Evolutionary conservation across 306 rosid genomes (phyloP).

Genomic region (Citrullus amarus): DNA sequence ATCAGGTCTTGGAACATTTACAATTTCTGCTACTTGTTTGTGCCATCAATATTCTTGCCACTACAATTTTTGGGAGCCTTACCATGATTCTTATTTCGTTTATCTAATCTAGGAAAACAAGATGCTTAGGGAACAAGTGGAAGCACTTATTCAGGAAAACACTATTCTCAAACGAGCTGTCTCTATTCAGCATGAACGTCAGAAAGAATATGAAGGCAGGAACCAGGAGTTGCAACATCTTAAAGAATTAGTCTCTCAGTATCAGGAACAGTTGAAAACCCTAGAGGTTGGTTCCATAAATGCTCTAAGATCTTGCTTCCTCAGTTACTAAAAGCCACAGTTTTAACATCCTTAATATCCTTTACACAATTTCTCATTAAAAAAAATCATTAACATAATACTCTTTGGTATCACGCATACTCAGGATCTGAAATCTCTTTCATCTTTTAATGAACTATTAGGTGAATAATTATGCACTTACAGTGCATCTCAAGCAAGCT

Average conservation of each 20-base stretch:
- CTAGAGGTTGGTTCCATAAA: constrained; percentile 40
- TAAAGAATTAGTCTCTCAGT: constrained; percentile 60
- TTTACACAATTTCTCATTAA: too few relatives aligned
- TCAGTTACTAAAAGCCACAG: background rate
- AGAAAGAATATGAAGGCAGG: constrained; percentile 52
- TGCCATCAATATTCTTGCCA: background rate
- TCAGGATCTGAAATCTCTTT: background rate
- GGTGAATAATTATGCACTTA: constrained; percentile 79
- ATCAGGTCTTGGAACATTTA: constrained; percentile 26
- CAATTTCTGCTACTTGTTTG: background rate
- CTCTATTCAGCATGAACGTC: constrained; percentile 64
- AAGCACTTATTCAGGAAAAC: constrained; percentile 68
- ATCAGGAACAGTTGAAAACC: constrained; percentile 73
- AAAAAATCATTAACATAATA: background rate
- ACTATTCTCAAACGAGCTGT: constrained; percentile 60
- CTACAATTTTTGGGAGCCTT: background rate
- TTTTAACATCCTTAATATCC: background rate
- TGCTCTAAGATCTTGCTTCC: background rate
- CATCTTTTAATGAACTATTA: background rate
- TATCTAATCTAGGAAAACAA: constrained; percentile 39
- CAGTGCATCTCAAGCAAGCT: constrained; percentile 80
- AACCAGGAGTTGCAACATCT: constrained; percentile 56
- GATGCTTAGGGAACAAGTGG: constrained; percentile 64
- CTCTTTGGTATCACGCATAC: background rate
- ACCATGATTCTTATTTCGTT: background rate